Conservation (phyloP, 163 green algal species). For the Chlorella variabilis region DNA sequence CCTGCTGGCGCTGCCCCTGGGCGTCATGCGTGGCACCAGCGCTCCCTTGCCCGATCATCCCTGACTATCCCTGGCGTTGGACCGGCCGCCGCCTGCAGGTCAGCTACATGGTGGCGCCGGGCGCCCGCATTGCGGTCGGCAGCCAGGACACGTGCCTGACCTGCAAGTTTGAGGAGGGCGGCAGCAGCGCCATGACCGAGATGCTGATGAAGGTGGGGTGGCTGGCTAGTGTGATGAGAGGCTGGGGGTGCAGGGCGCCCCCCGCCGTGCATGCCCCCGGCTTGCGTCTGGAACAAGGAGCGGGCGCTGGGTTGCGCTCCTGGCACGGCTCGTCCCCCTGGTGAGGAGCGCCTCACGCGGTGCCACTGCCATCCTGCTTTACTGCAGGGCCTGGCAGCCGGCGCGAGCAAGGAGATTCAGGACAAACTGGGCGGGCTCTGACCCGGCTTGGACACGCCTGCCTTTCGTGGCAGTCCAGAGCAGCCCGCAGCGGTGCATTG, state of each 20-base stretch:
- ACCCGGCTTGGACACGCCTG: background rate
- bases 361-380: background rate
- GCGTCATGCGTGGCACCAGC: background rate
- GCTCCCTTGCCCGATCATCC: too few species aligned
- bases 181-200: conserved; percentile 31
- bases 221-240: background rate
- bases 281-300: too few species aligned
- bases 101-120: conserved; percentile 31
- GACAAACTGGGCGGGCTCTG: conserved; percentile 15
- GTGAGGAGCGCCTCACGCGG: too few species aligned
- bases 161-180: conserved; percentile 31
- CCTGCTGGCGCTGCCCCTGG: background rate
- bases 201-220: conserved; percentile 37
- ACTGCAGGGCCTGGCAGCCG: conserved; percentile 31
- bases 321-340: too few species aligned
- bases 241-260: too few species aligned
- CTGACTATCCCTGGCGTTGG: too few species aligned
- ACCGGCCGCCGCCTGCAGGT: conserved; percentile 2
- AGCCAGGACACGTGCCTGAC: background rate
- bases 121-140: conserved; percentile 3
- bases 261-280: too few species aligned
- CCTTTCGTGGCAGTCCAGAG: too few species aligned
- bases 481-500: too few species aligned
- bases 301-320: too few species aligned
- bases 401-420: conserved; percentile 38